Base-by-base conservation (phyloP, 2,329 filamentous ascomycete genomes). In the Botrytis byssoidea region DNA sequence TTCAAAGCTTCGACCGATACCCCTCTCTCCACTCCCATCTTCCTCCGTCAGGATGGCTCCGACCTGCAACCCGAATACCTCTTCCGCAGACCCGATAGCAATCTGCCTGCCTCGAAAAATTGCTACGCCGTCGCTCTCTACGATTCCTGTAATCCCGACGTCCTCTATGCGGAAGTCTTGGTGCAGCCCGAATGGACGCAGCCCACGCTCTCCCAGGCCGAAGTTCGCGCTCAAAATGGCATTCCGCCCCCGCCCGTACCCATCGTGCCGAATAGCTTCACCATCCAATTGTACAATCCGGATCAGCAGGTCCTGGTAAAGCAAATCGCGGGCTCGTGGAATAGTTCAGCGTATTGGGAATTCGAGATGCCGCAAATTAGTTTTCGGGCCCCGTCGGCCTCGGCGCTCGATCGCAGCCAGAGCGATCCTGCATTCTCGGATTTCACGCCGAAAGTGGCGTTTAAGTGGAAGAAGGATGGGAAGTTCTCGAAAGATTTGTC, bases 201-300 rank as follows among this genome's bases (percentile, higher is more conserved):
- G 74, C 93, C 94, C 0, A 90, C 90, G 0, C 86, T 97, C 10
- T 95, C 93, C 1, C 89, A 92, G 66, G 93, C 96, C 71, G 92
- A 97, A 80, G 88, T 95, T 73, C 90, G 93, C 75, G 85, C 87
- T n/a, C 80, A 92, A 79, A 91, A 90, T 75, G 92, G 91, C 25
- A 84, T 89, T 1, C 85, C 88, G 4, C 90, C 88, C 35, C 88
- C 88, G 25, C 91, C 92, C 0, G 88, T 92, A 74, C 92, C 95
- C 16, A 86, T 93, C 48, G 88, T 93, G 42, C 95, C 95, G 0
- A 90, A 91, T 73, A 86, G 89, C 71, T 97, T 98, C 82, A 87
- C 88, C n/a, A 87, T 98, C 57, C 92, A 95, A 79, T 90, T 99
- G 4, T 98, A 98, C 86, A 96, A 97, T 81, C 96, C 96, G 0